Evolutionary conservation across 169 alveolate genomes (phyloP).

Genomic region (Toxoplasma gondii): DNA sequence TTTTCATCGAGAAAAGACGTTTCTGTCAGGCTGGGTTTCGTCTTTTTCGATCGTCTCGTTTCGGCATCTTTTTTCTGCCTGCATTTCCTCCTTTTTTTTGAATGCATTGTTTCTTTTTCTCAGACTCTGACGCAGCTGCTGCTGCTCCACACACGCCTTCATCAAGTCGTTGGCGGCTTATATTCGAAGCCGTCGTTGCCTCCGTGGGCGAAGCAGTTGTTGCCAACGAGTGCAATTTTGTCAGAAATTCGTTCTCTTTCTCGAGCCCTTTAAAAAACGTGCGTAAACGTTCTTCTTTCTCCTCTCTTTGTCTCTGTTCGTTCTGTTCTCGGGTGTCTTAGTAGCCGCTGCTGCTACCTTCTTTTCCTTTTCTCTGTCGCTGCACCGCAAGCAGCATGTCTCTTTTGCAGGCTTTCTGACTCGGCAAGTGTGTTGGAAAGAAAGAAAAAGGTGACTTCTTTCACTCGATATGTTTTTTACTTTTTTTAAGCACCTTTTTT

Average conservation of each 20-base stretch:
- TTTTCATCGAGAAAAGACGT: too few species aligned
- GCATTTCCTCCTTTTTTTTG: neutral
- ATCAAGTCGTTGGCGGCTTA: constrained; percentile 14
- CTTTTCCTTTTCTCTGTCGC: neutral
- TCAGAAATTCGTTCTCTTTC: constrained; percentile 29
- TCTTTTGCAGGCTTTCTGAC: neutral
- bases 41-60: too few species aligned
- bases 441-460: too few species aligned
- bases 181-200: constrained; percentile 57
- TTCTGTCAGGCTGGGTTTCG: too few species aligned
- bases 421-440: too few species aligned
- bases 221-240: constrained; percentile 41
- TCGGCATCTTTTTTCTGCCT: neutral
- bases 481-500: neutral
- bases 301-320: neutral
- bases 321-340: neutral
- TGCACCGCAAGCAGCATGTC: neutral
- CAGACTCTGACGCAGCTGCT: constrained; percentile 56
- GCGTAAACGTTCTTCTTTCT: neutral
- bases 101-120: neutral
- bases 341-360: too few species aligned
- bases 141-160: constrained; percentile 47
- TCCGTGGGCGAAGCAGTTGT: constrained; percentile 35
- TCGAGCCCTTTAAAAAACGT: neutral
- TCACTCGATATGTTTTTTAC: neutral